Evolutionary conservation across 768 basidiomycete species (phyloP).

Genomic region (Grammothele lineata): DNA sequence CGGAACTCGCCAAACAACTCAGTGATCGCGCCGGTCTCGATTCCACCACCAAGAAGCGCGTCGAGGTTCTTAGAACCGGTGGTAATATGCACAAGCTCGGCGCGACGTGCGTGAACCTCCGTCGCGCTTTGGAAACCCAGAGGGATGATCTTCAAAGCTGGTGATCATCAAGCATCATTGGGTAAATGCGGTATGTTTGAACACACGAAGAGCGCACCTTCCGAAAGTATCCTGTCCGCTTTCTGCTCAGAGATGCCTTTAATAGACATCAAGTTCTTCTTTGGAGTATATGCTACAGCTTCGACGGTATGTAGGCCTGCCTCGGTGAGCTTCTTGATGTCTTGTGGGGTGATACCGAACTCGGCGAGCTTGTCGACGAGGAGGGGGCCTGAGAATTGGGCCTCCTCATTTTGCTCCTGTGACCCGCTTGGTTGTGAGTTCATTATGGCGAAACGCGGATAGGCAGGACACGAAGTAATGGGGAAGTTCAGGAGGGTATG

Average conservation of each 20-base stretch:
- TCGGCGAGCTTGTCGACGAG: conserved; percentile 84
- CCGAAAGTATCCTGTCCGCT: conserved; percentile 91
- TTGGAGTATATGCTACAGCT: conserved; percentile 93
- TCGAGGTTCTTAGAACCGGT: conserved; percentile 97
- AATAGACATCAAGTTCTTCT: conserved; percentile 84
- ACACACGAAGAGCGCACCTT: conserved; percentile 54
- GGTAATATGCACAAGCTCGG: conserved; percentile 93
- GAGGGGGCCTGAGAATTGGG: conserved; percentile 71
- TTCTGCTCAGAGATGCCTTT: conserved; percentile 98
- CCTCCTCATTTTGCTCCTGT: conserved; percentile 46
- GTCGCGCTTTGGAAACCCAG: conserved; percentile 98
- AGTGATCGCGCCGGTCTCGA: conserved; percentile 98
- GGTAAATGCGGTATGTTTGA: neutral
- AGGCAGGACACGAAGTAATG: neutral
- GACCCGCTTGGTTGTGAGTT: conserved; percentile 52
- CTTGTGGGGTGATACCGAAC: conserved; percentile 82
- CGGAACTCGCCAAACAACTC: conserved; percentile 98
- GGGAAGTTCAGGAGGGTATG: neutral
- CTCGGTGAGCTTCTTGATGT: conserved; percentile 92
- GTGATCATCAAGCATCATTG: neutral
- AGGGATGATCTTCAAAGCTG: conserved; percentile 94
- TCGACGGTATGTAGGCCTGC: conserved; percentile 94
- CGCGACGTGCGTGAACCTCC: conserved; percentile 91
- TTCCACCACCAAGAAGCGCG: conserved; percentile 92
- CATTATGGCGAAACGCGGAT: conserved; percentile 30